Percentiles rank a stretch among this genome's conserved stretches.
These are phyloP conservation scores for Nakaseomyces sp. DNA, from an alignment of 1,139 yeast species.

Conservation along the genomic window DNA sequence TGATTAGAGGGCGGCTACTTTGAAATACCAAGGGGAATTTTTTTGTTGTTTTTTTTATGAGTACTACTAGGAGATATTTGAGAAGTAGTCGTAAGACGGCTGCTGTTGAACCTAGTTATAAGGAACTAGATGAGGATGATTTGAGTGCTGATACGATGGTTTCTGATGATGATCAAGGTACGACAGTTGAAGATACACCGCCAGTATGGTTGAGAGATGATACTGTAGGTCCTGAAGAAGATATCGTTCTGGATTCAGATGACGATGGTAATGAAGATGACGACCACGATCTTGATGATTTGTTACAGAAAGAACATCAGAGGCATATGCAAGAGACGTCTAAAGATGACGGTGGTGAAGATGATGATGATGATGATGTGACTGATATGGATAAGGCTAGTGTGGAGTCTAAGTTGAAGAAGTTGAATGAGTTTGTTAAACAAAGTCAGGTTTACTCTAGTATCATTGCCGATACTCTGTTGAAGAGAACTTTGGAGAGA, in stretches of 20 bases:
- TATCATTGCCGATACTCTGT: conserved; percentile 69
- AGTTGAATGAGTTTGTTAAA: conserved; percentile 64
- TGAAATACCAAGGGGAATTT: no score
- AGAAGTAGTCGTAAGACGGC: conserved; percentile 2
- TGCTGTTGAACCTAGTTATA: conserved; percentile 11
- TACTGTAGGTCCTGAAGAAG: conserved; percentile 14
- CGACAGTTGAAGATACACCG: conserved; percentile 4
- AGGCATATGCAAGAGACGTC: conserved; percentile 9
- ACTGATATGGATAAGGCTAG: conserved; percentile 19
- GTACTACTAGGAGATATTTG: conserved; percentile 1
- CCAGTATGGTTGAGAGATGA: conserved; percentile 27
- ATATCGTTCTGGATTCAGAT: conserved; percentile 26
- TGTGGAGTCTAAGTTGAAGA: conserved; percentile 42
- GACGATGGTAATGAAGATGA: conserved; percentile 21
- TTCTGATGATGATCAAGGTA: conserved; percentile 9
- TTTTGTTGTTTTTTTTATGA: no score
- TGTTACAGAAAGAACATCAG: conserved; percentile 5
- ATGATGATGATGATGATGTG: conserved; percentile 14
- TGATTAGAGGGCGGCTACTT: no score
- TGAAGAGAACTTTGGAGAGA: conserved; percentile 35
- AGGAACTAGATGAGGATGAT: conserved; percentile 16
- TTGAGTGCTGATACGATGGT: conserved; percentile 5
- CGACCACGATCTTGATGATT: conserved; percentile 11
- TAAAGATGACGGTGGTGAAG: conserved; percentile 7
- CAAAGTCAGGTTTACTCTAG: conserved; percentile 78